phyloP scores from a whole-genome alignment of 768 basidiomycete genomes.

The Plicaturopsis crispa region DNA sequence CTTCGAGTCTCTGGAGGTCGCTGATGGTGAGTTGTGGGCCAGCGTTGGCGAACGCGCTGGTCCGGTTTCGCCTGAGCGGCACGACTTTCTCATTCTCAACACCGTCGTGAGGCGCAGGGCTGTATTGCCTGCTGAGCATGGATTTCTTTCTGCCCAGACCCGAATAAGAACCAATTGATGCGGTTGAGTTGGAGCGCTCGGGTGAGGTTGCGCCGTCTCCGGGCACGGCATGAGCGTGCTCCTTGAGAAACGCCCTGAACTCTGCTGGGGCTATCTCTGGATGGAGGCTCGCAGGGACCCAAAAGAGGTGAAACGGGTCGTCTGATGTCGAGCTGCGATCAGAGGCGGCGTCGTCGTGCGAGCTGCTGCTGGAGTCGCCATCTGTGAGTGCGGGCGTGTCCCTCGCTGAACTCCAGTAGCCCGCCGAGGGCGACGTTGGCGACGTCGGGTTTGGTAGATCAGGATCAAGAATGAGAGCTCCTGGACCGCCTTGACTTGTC shows the following conservation, averaged over 20 bases:
- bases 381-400: slow-evolving; percentile 28
- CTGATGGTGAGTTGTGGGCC: slow-evolving; percentile 86
- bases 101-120: slow-evolving; percentile 70
- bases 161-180: slow-evolving; percentile 32
- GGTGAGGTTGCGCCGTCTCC: slow-evolving; percentile 34
- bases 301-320: slow-evolving; percentile 90
- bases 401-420: slow-evolving; percentile 40
- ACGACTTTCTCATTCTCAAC: slow-evolving; percentile 66
- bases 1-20: slow-evolving; percentile 92
- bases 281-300: slow-evolving; percentile 95
- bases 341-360: slow-evolving; percentile 30
- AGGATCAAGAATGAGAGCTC: slow-evolving; percentile 81
- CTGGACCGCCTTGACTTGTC: slow-evolving; percentile 63
- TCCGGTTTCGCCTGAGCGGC: slow-evolving; percentile 61
- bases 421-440: slow-evolving; percentile 46
- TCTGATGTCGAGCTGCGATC: slow-evolving; percentile 33
- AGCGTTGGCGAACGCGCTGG: slow-evolving; percentile 55
- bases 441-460: slow-evolving; percentile 78
- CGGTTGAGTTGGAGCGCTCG: slow-evolving; percentile 35
- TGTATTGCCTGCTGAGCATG: slow-evolving; percentile 93
- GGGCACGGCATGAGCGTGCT: slow-evolving; percentile 63
- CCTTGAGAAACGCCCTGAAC: slow-evolving; percentile 91
- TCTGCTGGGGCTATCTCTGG: slow-evolving; percentile 97
- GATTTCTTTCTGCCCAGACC: slow-evolving; percentile 79
- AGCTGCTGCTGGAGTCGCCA: slow-evolving; percentile 35